Percentiles rank a stretch among this genome's conserved stretches.
phyloP scores from a whole-genome alignment of 1,284 basidiomycete species.

The Cutaneotrichosporon sp. region DNA sequence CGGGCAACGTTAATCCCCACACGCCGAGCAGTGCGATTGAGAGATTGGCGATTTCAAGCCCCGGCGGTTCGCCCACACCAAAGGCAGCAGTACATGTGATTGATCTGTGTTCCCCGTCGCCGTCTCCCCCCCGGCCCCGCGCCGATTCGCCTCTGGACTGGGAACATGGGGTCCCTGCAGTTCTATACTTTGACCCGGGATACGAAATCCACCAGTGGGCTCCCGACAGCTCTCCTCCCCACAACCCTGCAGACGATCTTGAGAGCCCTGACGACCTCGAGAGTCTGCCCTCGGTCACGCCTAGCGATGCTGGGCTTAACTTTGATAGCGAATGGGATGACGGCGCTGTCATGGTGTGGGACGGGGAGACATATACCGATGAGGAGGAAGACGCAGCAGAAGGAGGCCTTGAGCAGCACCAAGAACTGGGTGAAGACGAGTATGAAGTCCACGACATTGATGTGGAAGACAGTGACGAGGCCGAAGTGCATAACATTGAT shows the following conservation, averaged over 20 bases:
- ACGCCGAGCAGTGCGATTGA: conserved; percentile 8
- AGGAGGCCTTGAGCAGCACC: neutral
- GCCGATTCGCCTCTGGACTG: neutral
- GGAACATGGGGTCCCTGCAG: neutral
- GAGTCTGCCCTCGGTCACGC: neutral
- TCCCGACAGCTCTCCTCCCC: neutral
- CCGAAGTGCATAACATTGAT: conserved; percentile 1
- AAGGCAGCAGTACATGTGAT: neutral
- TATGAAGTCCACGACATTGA: conserved; percentile 7
- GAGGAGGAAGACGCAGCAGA: conserved; percentile 15
- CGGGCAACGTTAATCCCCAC: neutral
- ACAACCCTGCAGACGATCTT: neutral
- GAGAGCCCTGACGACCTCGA: neutral
- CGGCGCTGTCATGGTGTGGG: conserved; percentile 28
- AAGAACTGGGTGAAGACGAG: neutral
- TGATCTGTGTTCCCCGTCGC: conserved; percentile 2
- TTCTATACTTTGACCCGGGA: neutral
- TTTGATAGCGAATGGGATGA: conserved; percentile 10
- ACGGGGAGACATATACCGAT: conserved; percentile 8
- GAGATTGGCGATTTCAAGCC: conserved; percentile 2
- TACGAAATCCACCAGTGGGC: neutral
- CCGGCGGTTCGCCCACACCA: neutral
- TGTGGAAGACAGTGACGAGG: too few relatives aligned
- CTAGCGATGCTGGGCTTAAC: neutral
- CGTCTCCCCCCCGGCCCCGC: neutral